Evolutionary conservation across 2,329 filamentous ascomycete species (phyloP).

Genomic region (Apiospora arundinis): DNA sequence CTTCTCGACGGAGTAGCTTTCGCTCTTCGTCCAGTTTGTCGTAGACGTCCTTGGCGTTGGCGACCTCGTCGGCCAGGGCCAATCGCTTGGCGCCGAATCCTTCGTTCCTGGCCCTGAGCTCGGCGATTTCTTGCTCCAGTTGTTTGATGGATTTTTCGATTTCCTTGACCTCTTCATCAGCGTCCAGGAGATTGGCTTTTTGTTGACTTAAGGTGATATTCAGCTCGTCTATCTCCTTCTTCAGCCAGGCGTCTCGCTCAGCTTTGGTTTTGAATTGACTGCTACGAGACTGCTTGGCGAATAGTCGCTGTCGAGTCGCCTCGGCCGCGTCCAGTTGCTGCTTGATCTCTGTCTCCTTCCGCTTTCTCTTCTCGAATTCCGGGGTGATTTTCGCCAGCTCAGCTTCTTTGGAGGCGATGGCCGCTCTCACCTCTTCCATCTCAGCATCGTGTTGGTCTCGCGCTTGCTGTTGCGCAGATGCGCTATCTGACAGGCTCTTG

Average conservation of each 20-base stretch:
- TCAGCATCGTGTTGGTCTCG: conserved; percentile 75
- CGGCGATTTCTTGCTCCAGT: conserved; percentile 75
- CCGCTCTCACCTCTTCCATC: conserved; percentile 72
- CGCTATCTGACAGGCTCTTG: conserved; percentile 82
- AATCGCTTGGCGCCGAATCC: conserved; percentile 79
- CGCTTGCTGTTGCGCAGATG: conserved; percentile 77
- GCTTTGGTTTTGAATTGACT: conserved; percentile 87
- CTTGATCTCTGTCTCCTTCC: conserved; percentile 74
- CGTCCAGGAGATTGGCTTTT: conserved; percentile 84
- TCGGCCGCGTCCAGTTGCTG: conserved; percentile 78
- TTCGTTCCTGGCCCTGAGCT: conserved; percentile 75
- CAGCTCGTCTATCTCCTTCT: conserved; percentile 80
- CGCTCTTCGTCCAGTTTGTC: conserved; percentile 85
- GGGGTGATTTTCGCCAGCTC: conserved; percentile 80
- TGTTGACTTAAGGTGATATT: conserved; percentile 78
- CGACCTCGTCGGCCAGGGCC: conserved; percentile 74
- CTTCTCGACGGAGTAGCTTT: conserved; percentile 86
- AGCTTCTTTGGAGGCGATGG: conserved; percentile 77
- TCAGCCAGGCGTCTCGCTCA: conserved; percentile 85
- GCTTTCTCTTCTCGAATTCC: conserved; percentile 74
- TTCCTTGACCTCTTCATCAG: conserved; percentile 78
- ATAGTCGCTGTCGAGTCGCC: conserved; percentile 76
- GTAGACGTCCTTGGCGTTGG: conserved; percentile 77
- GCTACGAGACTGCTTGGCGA: conserved; percentile 90
- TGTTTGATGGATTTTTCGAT: conserved; percentile 74